phyloP scores from a whole-genome alignment of 768 basidiomycete species.

The Imleria badia region DNA sequence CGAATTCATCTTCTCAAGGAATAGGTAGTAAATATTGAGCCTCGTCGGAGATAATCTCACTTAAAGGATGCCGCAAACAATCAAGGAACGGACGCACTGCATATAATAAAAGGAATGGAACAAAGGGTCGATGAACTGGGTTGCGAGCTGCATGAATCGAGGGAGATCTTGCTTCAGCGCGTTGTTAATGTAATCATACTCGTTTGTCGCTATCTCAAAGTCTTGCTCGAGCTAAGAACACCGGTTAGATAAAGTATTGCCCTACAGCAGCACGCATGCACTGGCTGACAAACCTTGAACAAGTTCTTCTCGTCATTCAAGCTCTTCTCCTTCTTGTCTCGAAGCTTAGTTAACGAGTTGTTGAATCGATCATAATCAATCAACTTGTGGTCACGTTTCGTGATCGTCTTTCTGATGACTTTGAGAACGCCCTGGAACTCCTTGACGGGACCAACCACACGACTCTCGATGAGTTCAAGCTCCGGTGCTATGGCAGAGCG shows the following conservation, averaged over 20 bases:
- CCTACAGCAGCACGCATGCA: background rate
- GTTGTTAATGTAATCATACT: slow-evolving; percentile 92
- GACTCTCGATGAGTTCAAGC: slow-evolving; percentile 88
- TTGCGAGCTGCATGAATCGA: slow-evolving; percentile 84
- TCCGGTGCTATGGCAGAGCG: slow-evolving; percentile 79
- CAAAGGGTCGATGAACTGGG: slow-evolving; percentile 93
- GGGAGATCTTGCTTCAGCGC: slow-evolving; percentile 91
- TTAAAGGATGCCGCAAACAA: background rate
- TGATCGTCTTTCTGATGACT: slow-evolving; percentile 88
- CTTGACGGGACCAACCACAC: slow-evolving; percentile 83
- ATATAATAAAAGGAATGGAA: slow-evolving; percentile 99
- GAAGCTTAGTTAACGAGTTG: slow-evolving; percentile 89
- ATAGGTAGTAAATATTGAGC: slow-evolving; percentile 90
- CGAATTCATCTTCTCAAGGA: slow-evolving; percentile 89
- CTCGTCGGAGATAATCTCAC: slow-evolving; percentile 37
- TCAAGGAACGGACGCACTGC: slow-evolving; percentile 65
- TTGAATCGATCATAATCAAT: slow-evolving; percentile 96
- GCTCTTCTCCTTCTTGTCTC: slow-evolving; percentile 98
- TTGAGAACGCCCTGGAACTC: slow-evolving; percentile 88
- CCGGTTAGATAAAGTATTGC: background rate
- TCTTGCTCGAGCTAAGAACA: slow-evolving; percentile 83
- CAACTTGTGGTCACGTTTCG: slow-evolving; percentile 97
- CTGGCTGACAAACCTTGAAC: slow-evolving; percentile 68
- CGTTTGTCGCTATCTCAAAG: slow-evolving; percentile 86
- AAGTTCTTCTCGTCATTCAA: slow-evolving; percentile 95